phyloP scores from a whole-genome alignment of 2,329 filamentous ascomycete species.

The Colletotrichum sp. region DNA sequence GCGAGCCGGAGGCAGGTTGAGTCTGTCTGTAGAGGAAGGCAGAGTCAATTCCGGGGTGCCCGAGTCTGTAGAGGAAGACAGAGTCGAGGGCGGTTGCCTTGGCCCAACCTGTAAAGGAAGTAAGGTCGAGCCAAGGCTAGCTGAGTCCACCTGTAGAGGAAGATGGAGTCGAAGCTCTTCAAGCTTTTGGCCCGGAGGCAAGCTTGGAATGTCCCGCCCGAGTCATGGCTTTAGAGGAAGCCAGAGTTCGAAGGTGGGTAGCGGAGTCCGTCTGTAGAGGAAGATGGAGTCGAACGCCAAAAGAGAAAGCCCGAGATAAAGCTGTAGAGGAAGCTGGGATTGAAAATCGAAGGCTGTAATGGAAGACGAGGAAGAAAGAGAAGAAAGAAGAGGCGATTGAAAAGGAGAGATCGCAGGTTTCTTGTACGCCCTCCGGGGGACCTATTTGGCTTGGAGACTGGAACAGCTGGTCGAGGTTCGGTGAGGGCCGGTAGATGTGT shows the following conservation, averaged over 20 bases:
- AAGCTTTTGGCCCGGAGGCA: too few relatives aligned
- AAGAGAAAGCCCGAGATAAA: neutral
- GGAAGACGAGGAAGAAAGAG: neutral
- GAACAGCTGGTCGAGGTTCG: neutral
- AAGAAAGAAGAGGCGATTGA: neutral
- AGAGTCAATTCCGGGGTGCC: too few relatives aligned
- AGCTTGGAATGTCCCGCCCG: too few relatives aligned
- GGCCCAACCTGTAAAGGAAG: too few relatives aligned
- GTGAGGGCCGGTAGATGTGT: neutral
- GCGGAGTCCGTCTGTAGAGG: neutral
- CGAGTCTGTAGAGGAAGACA: neutral
- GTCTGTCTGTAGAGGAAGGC: too few relatives aligned
- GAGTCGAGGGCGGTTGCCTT: too few relatives aligned
- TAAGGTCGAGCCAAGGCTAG: too few relatives aligned
- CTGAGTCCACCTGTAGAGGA: too few relatives aligned
- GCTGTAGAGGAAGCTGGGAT: neutral
- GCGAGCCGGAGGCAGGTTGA: too few relatives aligned
- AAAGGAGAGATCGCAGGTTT: fast-evolving
- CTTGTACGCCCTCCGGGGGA: neutral
- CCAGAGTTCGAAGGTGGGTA: neutral
- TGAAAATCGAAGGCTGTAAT: neutral
- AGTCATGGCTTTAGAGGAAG: neutral
- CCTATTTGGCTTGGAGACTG: neutral
- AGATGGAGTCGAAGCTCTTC: too few relatives aligned
- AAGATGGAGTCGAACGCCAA: neutral